Conservation (phyloP, 2,329 filamentous ascomycete genomes). For the Talaromyces verruculosus region DNA sequence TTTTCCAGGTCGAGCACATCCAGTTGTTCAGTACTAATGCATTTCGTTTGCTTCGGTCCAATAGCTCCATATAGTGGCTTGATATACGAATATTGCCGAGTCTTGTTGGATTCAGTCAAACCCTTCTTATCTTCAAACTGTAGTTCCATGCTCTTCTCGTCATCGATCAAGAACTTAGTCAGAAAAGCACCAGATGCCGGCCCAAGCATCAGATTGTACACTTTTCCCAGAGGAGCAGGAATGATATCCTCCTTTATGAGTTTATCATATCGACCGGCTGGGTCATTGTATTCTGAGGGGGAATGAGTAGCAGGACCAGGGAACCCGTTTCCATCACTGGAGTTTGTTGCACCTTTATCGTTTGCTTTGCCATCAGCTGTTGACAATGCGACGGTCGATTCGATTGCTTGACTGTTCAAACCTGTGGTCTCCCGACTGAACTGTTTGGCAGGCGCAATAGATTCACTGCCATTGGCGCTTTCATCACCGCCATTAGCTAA, state of each 20-base stretch:
- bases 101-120: conserved; percentile 70
- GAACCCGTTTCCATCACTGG: conserved; percentile 59
- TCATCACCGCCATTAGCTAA: conserved; percentile 57
- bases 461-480: conserved; percentile 57
- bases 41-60: conserved; percentile 92
- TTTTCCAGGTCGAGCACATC: conserved; percentile 86
- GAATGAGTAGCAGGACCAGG: conserved; percentile 80
- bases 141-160: conserved; percentile 87
- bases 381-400: conserved; percentile 37
- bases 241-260: conserved; percentile 82
- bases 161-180: conserved; percentile 77
- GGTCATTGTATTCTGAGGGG: conserved; percentile 82
- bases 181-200: conserved; percentile 77
- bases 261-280: conserved; percentile 77
- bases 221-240: conserved; percentile 82
- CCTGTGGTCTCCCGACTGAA: conserved; percentile 71
- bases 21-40: conserved; percentile 80
- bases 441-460: conserved; percentile 49
- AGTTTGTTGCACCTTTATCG: conserved; percentile 49
- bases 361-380: conserved; percentile 44
- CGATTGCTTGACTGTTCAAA: conserved; percentile 35
- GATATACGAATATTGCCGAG: conserved; percentile 79
- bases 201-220: conserved; percentile 87
- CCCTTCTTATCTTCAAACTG: conserved; percentile 78
- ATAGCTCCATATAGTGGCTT: conserved; percentile 83